These are phyloP conservation scores for Silene coronaria DNA, from an alignment of 179 eudicot genomes.

Conservation along the genomic window DNA sequence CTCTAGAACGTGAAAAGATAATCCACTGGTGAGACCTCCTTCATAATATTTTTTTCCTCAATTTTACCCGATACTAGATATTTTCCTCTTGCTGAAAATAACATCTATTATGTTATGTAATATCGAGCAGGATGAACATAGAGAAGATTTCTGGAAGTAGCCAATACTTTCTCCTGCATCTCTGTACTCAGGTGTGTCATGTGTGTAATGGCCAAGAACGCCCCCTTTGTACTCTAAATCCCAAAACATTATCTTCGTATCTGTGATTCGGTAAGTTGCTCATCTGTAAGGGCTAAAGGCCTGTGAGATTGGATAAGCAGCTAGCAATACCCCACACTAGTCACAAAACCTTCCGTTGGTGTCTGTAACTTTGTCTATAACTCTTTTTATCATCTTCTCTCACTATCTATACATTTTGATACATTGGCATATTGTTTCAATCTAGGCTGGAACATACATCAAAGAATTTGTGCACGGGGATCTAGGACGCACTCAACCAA, in stretches of 20 bases:
- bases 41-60: background rate
- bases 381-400: background rate
- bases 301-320: background rate
- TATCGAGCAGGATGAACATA: slow-evolving; percentile 63
- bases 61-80: slow-evolving; percentile 1
- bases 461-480: slow-evolving; percentile 99
- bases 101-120: background rate
- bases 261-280: background rate
- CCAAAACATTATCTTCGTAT: background rate
- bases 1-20: slow-evolving; percentile 77
- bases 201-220: slow-evolving; percentile 9
- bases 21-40: slow-evolving; percentile 64
- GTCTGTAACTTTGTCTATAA: background rate
- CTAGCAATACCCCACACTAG: background rate
- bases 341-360: background rate
- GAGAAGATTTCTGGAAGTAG: slow-evolving; percentile 75
- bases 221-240: background rate
- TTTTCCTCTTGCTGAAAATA: background rate
- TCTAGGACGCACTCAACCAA: slow-evolving; percentile 92
- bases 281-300: background rate
- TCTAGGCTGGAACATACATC: slow-evolving; percentile 95
- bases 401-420: background rate
- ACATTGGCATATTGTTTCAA: background rate
- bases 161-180: slow-evolving; percentile 80
- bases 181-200: slow-evolving; percentile 96